A percentile compares a stretch with the other conserved stretches of the same genome.
Conservation (phyloP, 805 yeast genomes). For the Kluyveromyces siamensis region DNA sequence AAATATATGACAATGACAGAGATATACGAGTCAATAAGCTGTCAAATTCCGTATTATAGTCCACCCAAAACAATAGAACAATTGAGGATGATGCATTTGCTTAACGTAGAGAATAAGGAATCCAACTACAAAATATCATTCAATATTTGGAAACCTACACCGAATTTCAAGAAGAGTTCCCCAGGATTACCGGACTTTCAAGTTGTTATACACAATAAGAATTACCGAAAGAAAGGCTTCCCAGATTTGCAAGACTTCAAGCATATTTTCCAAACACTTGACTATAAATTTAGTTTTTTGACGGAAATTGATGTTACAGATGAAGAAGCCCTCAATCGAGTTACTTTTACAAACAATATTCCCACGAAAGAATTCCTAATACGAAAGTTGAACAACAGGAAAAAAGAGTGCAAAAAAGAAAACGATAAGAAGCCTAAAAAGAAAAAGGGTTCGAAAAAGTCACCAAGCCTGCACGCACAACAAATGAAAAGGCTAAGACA, state of each 20-base stretch:
- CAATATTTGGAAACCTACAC: conserved; percentile 78
- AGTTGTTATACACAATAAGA: conserved; percentile 47
- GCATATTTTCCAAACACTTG: conserved; percentile 25
- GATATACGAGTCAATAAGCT: conserved; percentile 24
- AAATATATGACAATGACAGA: conserved; percentile 21
- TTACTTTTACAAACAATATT: not conserved
- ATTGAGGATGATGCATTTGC: not conserved
- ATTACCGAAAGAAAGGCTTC: conserved; percentile 28
- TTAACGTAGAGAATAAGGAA: not conserved
- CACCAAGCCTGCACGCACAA: conserved; percentile 16
- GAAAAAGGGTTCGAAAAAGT: conserved; percentile 8
- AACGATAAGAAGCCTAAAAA: conserved; percentile 1
- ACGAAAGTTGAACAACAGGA: not conserved
- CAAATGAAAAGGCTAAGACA: conserved; percentile 36
- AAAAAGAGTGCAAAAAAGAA: conserved; percentile 1
- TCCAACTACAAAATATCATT: conserved; percentile 34
- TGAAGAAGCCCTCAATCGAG: not conserved
- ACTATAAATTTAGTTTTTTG: conserved; percentile 26
- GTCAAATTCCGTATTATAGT: conserved; percentile 17
- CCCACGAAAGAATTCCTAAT: not conserved
- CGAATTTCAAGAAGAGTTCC: conserved; percentile 55
- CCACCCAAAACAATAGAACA: conserved; percentile 11
- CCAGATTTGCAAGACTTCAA: conserved; percentile 40
- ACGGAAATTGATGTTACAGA: conserved; percentile 13
- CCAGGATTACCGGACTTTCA: conserved; percentile 75